Percentiles rank a stretch among this genome's conserved stretches.
phyloP scores from a whole-genome alignment of 1,139 yeast genomes.

The Protomyces macrosporus region DNA sequence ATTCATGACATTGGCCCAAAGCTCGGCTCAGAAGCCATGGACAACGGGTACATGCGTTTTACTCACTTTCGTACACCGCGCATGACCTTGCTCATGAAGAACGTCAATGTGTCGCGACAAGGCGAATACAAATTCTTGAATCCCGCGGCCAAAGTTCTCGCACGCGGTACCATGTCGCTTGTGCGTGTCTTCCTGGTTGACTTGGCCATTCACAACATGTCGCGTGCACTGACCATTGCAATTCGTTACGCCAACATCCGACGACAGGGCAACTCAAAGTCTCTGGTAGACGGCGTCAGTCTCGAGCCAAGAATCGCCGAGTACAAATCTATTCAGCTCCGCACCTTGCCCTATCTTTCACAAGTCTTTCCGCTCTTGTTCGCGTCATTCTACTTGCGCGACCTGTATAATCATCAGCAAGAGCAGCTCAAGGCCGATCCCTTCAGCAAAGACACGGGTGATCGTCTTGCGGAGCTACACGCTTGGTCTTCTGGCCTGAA shows the following conservation, averaged over 20 bases:
- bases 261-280: constrained; percentile 56
- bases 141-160: constrained; percentile 79
- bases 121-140: constrained; percentile 68
- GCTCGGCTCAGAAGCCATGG: constrained; percentile 50
- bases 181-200: constrained; percentile 87
- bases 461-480: constrained; percentile 23
- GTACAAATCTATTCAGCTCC: constrained; percentile 22
- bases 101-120: constrained; percentile 62
- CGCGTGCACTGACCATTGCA: constrained; percentile 76
- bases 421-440: constrained; percentile 36
- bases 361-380: constrained; percentile 69
- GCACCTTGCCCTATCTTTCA: constrained; percentile 21
- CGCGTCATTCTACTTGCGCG: constrained; percentile 59
- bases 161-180: constrained; percentile 78
- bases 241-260: constrained; percentile 84
- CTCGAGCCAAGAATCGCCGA: constrained; percentile 19
- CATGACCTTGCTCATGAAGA: constrained; percentile 74
- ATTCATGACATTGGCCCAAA: constrained; percentile 90
- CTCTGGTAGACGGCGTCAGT: not conserved
- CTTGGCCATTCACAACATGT: constrained; percentile 76
- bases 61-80: constrained; percentile 73
- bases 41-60: constrained; percentile 93
- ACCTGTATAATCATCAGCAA: constrained; percentile 50
- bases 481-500: constrained; percentile 23
- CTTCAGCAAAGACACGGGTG: constrained; percentile 18